Base-by-base conservation (phyloP, 495 filamentous ascomycete genomes). In the Penicillium atrosanguineum region DNA sequence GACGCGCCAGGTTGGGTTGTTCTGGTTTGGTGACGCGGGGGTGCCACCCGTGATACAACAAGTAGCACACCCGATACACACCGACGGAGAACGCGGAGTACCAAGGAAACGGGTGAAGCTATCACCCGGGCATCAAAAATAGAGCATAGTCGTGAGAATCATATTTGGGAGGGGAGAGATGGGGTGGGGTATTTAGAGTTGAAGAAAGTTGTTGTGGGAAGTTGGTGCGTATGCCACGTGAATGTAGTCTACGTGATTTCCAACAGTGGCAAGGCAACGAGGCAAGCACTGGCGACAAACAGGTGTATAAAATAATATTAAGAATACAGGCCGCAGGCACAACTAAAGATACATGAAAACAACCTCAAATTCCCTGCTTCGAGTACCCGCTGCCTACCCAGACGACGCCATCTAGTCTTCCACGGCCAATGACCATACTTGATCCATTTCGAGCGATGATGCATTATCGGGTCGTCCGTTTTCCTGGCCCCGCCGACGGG, bases 371-470 rank as follows among this genome's bases (percentile, higher is more conserved):
- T 4, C 14, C 11, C 31, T 1, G 31, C 1, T 34, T 15, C 11
- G 12, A 34, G 23, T 23, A 11, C 11, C 31, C 11, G 31, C 31
- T 14, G 31, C n/a, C 38, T 16, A 15, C 16, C 2, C 19, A n/a
- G 7, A 39, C 16, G 8, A 40, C 38, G 19, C 7, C 38, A 20
- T 15, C 50, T 41, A 55, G 11, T 19, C 36, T 36, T 59, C 60
- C 16, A 47, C 18, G 14, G 55, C 53, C 52, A 52, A 52, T 15
- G 37, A 44, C 50, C 54, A 52, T 29, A 57, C 39, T 12, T 53
- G 59, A 40, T 61, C 46, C 46, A 53, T 9, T 43, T 61, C 54
- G 31, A 57, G 26, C 14, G 34, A 9, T 15, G 46, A 40, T 16
- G 1, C 7, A 20, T 20, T 40, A 11, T 40, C 7, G 8, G n/a